Conservation (phyloP, 2,329 filamentous ascomycete species). For the Monilinia fructigena region DNA sequence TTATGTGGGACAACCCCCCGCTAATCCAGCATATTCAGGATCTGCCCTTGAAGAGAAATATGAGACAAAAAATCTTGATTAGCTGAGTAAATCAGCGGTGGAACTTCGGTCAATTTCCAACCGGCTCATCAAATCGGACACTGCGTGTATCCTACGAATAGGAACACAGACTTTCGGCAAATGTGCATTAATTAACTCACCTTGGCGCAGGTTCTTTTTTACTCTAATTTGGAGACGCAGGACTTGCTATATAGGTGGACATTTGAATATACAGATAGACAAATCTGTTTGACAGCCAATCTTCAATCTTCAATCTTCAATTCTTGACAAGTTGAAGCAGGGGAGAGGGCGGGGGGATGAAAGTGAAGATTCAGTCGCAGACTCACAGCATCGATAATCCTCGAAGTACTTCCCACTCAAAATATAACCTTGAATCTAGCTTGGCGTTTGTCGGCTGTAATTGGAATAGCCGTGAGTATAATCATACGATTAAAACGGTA, state of each 20-base stretch:
- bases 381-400: background rate
- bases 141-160: background rate
- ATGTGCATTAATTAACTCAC: slow-evolving; percentile 7
- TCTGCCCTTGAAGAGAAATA: background rate
- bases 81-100: background rate
- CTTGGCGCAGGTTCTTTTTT: slow-evolving; percentile 3
- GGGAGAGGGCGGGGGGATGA: background rate
- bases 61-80: slow-evolving; percentile 17
- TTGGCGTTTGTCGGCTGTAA: background rate
- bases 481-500: background rate
- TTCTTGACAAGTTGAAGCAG: background rate
- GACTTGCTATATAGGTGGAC: slow-evolving; percentile 2
- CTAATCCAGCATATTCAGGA: background rate
- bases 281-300: background rate
- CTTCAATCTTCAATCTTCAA: slow-evolving; percentile 4
- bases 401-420: background rate
- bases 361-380: background rate
- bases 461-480: background rate
- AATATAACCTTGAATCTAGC: background rate
- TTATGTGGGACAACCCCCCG: slow-evolving; percentile 15
- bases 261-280: background rate
- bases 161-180: background rate
- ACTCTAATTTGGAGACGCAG: slow-evolving; percentile 4
- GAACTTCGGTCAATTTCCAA: slow-evolving; percentile 10
- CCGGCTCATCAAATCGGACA: background rate